Conservation (phyloP, 805 yeast genomes). For the Saccharomycopsis malanga region DNA sequence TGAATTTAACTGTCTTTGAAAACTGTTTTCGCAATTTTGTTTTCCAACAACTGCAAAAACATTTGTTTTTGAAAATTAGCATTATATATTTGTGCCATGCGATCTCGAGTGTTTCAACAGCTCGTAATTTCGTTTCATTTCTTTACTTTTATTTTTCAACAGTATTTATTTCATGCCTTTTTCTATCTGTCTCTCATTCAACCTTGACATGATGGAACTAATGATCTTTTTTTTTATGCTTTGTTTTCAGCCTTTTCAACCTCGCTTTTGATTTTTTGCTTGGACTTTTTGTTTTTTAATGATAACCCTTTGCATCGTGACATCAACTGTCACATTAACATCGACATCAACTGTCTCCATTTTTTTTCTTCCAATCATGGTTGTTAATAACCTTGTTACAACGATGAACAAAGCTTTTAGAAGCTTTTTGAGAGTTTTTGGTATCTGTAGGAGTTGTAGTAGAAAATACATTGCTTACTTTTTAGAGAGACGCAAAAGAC, state of each 20-base stretch:
- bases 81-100: neutral
- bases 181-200: neutral
- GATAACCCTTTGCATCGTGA: slow-evolving; percentile 6
- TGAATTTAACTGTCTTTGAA: neutral
- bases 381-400: no score
- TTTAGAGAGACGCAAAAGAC: no score
- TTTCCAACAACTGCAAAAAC: neutral
- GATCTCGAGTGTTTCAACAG: neutral
- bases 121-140: neutral
- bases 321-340: slow-evolving; percentile 17
- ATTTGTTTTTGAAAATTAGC: neutral
- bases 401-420: neutral
- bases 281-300: neutral
- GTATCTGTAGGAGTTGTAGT: neutral
- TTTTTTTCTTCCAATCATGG: neutral
- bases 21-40: neutral
- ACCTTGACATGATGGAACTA: no score
- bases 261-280: slow-evolving; percentile 7
- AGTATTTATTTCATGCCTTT: neutral
- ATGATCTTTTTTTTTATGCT: no score
- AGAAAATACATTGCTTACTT: no score
- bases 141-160: neutral
- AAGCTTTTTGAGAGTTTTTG: neutral
- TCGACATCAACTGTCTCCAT: slow-evolving; percentile 20
- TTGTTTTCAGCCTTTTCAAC: neutral